phyloP scores from a whole-genome alignment of 1,139 yeast genomes.

The Geotrichum aggregatum region DNA sequence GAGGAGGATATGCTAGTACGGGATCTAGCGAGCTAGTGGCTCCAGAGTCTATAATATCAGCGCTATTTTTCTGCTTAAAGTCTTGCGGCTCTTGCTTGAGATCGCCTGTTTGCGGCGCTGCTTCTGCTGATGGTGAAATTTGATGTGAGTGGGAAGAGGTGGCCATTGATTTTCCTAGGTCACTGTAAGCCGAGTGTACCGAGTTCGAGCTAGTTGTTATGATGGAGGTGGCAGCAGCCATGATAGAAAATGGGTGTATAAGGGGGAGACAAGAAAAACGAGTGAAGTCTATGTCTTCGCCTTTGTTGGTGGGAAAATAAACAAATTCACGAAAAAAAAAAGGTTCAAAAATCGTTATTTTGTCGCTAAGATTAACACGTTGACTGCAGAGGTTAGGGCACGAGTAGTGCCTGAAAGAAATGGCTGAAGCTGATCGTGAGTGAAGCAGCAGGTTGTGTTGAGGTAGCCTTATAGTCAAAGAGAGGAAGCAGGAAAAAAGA shows the following conservation, averaged over 20 bases:
- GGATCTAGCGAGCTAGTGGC: constrained; percentile 1
- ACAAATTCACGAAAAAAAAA: not conserved
- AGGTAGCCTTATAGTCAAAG: too few species aligned
- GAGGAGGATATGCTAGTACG: not conserved
- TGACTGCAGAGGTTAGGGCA: not conserved
- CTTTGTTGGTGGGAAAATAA: not conserved
- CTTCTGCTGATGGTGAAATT: too few species aligned
- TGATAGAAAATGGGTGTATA: not conserved
- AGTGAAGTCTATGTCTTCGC: too few species aligned
- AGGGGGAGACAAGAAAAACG: not conserved
- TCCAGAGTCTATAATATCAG: too few species aligned
- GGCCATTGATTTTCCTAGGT: not conserved
- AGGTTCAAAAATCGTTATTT: not conserved
- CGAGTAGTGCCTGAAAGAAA: not conserved
- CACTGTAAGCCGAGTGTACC: not conserved
- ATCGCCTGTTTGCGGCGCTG: too few species aligned
- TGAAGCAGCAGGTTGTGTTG: too few species aligned
- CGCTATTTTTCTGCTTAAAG: too few species aligned
- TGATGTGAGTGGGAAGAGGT: not conserved
- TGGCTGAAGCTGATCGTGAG: too few species aligned
- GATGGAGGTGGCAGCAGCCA: constrained; percentile 2
- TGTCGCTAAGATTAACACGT: not conserved
- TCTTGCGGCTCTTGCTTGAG: too few species aligned
- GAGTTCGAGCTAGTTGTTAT: not conserved
- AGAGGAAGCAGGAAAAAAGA: not conserved